phyloP scores from a whole-genome alignment of 1,284 basidiomycete species.

The Ganoderma multipileum region DNA sequence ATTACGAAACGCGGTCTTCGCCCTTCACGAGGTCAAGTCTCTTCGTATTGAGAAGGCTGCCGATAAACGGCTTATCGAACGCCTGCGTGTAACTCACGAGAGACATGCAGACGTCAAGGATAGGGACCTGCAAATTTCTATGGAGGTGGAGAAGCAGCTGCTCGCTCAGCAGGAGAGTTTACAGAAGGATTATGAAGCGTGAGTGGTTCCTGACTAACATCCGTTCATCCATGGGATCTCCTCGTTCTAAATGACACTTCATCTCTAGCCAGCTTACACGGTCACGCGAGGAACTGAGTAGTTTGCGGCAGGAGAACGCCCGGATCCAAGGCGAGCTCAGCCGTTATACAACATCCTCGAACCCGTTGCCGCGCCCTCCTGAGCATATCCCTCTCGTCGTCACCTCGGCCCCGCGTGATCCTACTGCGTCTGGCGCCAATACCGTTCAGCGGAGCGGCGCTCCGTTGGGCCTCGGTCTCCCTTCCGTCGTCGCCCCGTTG shows the following conservation, averaged over 20 bases:
- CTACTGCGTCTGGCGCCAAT: neutral
- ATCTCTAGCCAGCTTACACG: slow-evolving; percentile 3
- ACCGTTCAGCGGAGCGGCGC: slow-evolving; percentile 5
- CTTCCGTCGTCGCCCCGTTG: slow-evolving; percentile 5
- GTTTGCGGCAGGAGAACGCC: slow-evolving; percentile 25
- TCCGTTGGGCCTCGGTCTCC: slow-evolving; percentile 3
- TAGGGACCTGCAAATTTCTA: slow-evolving; percentile 43
- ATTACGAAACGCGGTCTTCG: slow-evolving; percentile 32
- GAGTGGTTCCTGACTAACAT: slow-evolving; percentile 15
- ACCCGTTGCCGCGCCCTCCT: slow-evolving; percentile 37
- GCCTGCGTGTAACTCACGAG: slow-evolving; percentile 36
- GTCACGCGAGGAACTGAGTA: slow-evolving; percentile 8
- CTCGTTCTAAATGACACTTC: neutral
- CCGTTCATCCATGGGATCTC: neutral
- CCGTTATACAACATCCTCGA: slow-evolving; percentile 27
- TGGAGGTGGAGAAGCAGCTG: slow-evolving; percentile 42
- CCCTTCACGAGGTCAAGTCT: slow-evolving; percentile 31
- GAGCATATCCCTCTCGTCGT: slow-evolving; percentile 24
- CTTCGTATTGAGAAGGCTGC: slow-evolving; percentile 16
- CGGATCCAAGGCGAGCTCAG: slow-evolving; percentile 32
- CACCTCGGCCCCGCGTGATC: slow-evolving; percentile 19
- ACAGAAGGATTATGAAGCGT: slow-evolving; percentile 39
- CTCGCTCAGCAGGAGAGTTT: slow-evolving; percentile 32
- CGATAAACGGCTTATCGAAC: slow-evolving; percentile 27
- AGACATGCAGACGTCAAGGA: slow-evolving; percentile 42